Conservation (phyloP, 2,329 filamentous ascomycete species). For the Byssothecium circinans region DNA sequence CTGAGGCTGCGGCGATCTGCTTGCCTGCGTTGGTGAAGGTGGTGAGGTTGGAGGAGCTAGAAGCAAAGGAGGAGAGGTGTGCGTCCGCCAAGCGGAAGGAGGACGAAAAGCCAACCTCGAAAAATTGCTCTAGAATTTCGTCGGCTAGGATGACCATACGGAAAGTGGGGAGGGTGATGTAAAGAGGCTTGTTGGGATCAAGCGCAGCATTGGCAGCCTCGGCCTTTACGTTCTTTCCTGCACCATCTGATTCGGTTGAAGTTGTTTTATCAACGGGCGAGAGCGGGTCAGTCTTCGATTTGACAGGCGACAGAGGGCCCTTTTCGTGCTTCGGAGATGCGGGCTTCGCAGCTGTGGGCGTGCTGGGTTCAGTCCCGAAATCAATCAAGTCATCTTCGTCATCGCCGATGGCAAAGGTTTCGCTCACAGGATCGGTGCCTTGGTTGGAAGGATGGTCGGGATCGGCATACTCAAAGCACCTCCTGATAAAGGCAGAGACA, state of each 20-base stretch:
- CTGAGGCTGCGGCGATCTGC: slow-evolving; percentile 46
- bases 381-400: slow-evolving; percentile 68
- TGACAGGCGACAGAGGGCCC: slow-evolving; percentile 13
- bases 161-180: slow-evolving; percentile 96
- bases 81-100: slow-evolving; percentile 85
- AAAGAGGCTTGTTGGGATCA: slow-evolving; percentile 87
- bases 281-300: slow-evolving; percentile 28
- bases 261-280: slow-evolving; percentile 27
- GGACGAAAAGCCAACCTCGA: slow-evolving; percentile 90
- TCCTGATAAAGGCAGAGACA: slow-evolving; percentile 90
- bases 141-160: slow-evolving; percentile 98
- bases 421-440: slow-evolving; percentile 36
- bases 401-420: slow-evolving; percentile 69
- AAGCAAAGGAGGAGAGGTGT: slow-evolving; percentile 50
- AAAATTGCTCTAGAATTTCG: slow-evolving; percentile 93
- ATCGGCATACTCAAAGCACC: slow-evolving; percentile 98
- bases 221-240: slow-evolving; percentile 54
- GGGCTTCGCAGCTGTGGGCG: slow-evolving; percentile 31
- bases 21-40: slow-evolving; percentile 74
- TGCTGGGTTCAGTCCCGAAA: slow-evolving; percentile 49
- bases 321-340: slow-evolving; percentile 22
- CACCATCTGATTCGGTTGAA: slow-evolving; percentile 28
- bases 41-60: slow-evolving; percentile 71
- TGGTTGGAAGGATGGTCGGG: slow-evolving; percentile 72
- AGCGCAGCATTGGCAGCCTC: slow-evolving; percentile 85